Percentiles rank a stretch among this genome's conserved stretches.
Conservation (phyloP, 495 filamentous ascomycete species). For the Acidomyces sp. region DNA sequence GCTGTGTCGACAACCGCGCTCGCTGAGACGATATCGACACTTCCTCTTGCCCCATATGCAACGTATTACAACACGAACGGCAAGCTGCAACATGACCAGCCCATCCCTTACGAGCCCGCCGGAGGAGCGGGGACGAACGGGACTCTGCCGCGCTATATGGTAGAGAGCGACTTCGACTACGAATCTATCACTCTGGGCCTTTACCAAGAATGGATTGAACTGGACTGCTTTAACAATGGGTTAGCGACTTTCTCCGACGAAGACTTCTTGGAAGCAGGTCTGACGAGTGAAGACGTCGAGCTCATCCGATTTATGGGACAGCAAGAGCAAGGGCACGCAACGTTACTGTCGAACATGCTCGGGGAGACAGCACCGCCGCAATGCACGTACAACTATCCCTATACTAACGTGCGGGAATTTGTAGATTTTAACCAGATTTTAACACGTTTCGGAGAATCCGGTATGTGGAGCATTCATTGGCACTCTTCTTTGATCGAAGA, state of each 20-base stretch:
- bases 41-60: constrained; percentile 29
- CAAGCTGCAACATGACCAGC: constrained; percentile 47
- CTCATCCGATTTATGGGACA: constrained; percentile 76
- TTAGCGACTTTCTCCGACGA: constrained; percentile 54
- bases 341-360: constrained; percentile 68
- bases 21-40: constrained; percentile 20
- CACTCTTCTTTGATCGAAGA: no score
- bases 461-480: constrained; percentile 62
- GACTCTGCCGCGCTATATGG: constrained; percentile 52
- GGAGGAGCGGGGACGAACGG: constrained; percentile 77
- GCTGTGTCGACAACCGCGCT: constrained; percentile 18
- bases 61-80: constrained; percentile 58
- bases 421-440: constrained; percentile 80
- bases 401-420: constrained; percentile 60
- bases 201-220: constrained; percentile 78
- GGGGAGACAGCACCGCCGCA: constrained; percentile 58
- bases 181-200: constrained; percentile 41
- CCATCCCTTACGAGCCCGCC: constrained; percentile 59
- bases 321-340: constrained; percentile 73
- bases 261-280: constrained; percentile 56
- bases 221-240: constrained; percentile 76
- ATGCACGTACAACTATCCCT: constrained; percentile 77
- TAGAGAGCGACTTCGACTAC: constrained; percentile 29
- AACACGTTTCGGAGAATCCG: constrained; percentile 69
- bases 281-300: constrained; percentile 53